phyloP scores from a whole-genome alignment of 2,329 filamentous ascomycete species.

The Neoarthrinium moseri region DNA sequence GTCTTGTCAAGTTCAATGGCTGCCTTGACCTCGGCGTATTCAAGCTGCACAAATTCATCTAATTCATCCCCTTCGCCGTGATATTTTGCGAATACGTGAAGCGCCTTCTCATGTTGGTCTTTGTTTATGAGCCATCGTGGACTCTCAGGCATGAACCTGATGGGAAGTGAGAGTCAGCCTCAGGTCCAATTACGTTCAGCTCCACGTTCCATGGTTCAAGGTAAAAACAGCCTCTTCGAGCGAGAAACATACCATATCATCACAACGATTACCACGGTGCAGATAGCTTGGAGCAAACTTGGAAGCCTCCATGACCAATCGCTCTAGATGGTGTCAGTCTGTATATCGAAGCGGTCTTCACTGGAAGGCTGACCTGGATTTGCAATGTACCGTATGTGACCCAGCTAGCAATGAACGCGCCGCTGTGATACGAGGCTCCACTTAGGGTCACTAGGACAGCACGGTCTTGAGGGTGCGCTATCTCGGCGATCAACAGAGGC shows the following conservation, averaged over 20 bases:
- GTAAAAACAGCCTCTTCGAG: neutral
- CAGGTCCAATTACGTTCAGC: neutral
- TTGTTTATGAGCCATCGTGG: constrained; percentile 34
- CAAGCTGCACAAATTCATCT: constrained; percentile 36
- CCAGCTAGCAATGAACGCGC: constrained; percentile 1
- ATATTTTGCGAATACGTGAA: constrained; percentile 29
- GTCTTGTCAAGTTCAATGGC: constrained; percentile 43
- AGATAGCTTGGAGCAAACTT: constrained; percentile 14
- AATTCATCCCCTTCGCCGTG: constrained; percentile 35
- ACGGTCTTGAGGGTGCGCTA: constrained; percentile 25
- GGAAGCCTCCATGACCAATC: constrained; percentile 7
- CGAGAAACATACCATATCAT: neutral
- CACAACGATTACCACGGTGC: neutral
- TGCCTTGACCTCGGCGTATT: constrained; percentile 41
- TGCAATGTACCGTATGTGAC: neutral
- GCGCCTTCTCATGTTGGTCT: constrained; percentile 30
- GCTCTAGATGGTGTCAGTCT: no score
- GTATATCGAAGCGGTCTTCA: no score
- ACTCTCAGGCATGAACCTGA: constrained; percentile 4
- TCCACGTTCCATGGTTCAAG: constrained; percentile 2
- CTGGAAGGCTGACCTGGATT: no score
- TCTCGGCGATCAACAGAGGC: constrained; percentile 25
- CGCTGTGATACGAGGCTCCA: neutral
- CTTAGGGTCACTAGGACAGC: constrained; percentile 7
- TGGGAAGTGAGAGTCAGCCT: constrained; percentile 10